These are phyloP conservation scores for Acmispon strigosus DNA, from an alignment of 306 rosid species.

Conservation along the genomic window DNA sequence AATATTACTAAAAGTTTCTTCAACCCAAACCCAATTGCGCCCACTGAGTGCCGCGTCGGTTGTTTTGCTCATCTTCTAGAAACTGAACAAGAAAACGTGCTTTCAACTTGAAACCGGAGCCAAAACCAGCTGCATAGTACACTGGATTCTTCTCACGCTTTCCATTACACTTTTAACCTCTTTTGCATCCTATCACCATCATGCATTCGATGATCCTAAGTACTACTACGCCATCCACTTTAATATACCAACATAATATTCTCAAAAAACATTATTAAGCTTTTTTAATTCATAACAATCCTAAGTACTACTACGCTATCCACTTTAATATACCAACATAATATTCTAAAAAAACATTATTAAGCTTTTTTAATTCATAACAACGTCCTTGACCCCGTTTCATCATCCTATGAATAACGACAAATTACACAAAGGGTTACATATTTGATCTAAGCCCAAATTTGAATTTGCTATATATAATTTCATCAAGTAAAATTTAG, in stretches of 20 bases:
- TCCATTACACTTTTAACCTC: background rate
- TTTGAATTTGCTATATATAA: background rate
- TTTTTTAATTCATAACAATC: background rate
- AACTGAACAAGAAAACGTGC: background rate
- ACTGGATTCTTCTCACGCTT: background rate
- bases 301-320: no score
- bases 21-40: slow-evolving; percentile 4
- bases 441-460: background rate
- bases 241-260: background rate
- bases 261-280: background rate
- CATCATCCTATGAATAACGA: background rate
- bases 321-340: background rate
- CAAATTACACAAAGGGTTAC: background rate
- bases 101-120: background rate
- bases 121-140: slow-evolving; percentile 16
- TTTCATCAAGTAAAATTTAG: background rate
- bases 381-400: background rate
- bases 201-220: background rate
- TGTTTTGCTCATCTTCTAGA: background rate
- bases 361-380: background rate
- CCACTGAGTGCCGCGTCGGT: background rate
- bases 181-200: background rate
- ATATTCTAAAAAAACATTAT: background rate
- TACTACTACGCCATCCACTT: background rate
- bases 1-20: background rate